Base-by-base conservation (phyloP, 306 rosid genomes). In the Prunus davidiana region DNA sequence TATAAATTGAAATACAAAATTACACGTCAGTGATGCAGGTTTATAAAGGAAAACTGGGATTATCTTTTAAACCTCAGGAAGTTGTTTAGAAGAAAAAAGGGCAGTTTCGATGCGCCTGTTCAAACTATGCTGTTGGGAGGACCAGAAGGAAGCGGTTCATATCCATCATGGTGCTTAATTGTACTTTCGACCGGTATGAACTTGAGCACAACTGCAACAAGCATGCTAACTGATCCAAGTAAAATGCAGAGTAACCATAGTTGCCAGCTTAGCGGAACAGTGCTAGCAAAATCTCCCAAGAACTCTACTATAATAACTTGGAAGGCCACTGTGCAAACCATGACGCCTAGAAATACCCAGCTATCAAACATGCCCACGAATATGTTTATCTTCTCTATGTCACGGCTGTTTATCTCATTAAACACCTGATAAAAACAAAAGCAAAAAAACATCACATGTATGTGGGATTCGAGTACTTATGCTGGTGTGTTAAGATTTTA, bases 401-500 rank as follows among this genome's bases (percentile, higher is more conserved):
- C 92, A 73, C 99, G 90, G 83, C 97, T 90, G 84, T 92, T 92
- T 72, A 95, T 87, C 86, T 95, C 96, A 80, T 95, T 95, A 61
- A 95, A 95, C 81, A 95, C 97, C 97, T 95, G 86, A 16, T 71
- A 32, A 49, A 3, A 46, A 24, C 65, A 76, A 74, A 80, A 15
- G 60, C 25, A 80, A 62, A 27, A 13, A 32, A 62, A 66, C 67
- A 76, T 76, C 79, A 82, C 11, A 56, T 11, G 7, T 15, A 32
- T 57, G 65, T 2, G 19, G 67, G 41, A 43, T 22, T 41, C 2
- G 22, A 24, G 41, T 63, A 20, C 43, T 20, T 11, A 49, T 32
- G 28, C 41, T 72, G 22, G 13, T 8, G 15, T 46, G 3, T n/a
- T 67, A 28, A 25, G 20, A 47, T 24, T 41, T 47, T 43, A 25